Conservation (phyloP, 2,329 filamentous ascomycete species). For the Xylariaceae sp. region DNA sequence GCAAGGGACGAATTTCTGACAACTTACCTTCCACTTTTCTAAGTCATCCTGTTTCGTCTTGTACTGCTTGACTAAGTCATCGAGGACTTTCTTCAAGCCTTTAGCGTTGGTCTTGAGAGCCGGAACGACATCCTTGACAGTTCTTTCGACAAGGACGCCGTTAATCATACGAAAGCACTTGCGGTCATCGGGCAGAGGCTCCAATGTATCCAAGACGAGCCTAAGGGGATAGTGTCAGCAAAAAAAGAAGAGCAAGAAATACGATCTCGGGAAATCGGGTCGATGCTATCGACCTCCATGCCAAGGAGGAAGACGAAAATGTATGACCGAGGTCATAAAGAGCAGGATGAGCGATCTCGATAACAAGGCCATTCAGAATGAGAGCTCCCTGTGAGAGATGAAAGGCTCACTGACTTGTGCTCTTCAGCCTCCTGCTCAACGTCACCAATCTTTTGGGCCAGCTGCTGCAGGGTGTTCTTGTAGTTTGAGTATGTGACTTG, state of each 20-base stretch:
- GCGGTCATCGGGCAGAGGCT: constrained; percentile 73
- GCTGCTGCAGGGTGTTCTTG: constrained; percentile 75
- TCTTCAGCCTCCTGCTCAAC: constrained; percentile 97
- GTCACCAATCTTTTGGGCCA: constrained; percentile 94
- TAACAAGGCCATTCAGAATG: constrained; percentile 16
- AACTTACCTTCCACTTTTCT: constrained; percentile 90
- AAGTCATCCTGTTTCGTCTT: constrained; percentile 90
- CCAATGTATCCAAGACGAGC: constrained; percentile 87
- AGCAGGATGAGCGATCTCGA: constrained; percentile 3
- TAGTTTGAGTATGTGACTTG: constrained; percentile 75
- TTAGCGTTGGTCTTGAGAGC: constrained; percentile 91
- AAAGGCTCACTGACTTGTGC: constrained; percentile 69
- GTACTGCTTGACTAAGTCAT: constrained; percentile 94
- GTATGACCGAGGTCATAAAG: constrained; percentile 18
- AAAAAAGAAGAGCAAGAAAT: constrained; percentile 24
- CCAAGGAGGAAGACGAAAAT: constrained; percentile 19
- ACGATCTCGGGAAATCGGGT: constrained; percentile 34
- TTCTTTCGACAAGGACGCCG: constrained; percentile 89
- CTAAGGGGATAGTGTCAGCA: constrained; percentile 44
- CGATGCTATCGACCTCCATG: constrained; percentile 21
- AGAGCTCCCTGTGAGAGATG: background rate
- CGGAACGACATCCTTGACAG: constrained; percentile 86
- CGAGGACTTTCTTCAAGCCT: constrained; percentile 86
- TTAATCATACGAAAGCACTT: constrained; percentile 99
- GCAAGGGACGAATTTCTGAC: constrained; percentile 2